These are phyloP conservation scores for Neurospora discreta DNA, from an alignment of 495 filamentous ascomycete species.

Conservation along the genomic window DNA sequence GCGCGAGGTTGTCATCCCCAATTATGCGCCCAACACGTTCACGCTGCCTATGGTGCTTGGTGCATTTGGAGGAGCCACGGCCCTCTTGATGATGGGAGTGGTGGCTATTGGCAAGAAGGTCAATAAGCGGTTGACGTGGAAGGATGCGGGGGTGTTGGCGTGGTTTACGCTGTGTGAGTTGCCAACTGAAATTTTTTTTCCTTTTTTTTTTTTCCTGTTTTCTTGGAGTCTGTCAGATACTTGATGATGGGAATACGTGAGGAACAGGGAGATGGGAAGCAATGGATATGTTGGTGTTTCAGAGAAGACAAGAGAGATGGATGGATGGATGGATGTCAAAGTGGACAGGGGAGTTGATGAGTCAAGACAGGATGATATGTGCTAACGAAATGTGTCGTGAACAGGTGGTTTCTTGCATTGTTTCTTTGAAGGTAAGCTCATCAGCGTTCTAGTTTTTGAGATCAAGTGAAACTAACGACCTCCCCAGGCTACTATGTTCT, in stretches of 20 bases:
- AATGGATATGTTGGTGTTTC: neutral
- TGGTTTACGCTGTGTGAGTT: slow-evolving; percentile 50
- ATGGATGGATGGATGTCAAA: neutral
- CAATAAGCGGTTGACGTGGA: slow-evolving; percentile 25
- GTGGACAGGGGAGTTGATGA: neutral
- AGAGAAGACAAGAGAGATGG: neutral
- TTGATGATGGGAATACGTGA: neutral
- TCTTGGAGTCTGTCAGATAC: no score
- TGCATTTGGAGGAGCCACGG: slow-evolving; percentile 34
- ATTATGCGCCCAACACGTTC: slow-evolving; percentile 44
- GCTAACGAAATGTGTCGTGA: neutral
- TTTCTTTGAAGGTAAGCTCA: slow-evolving; percentile 59
- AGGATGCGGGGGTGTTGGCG: slow-evolving; percentile 33
- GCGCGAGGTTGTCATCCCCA: slow-evolving; percentile 44
- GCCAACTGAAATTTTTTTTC: neutral
- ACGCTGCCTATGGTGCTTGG: slow-evolving; percentile 36
- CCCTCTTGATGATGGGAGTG: slow-evolving; percentile 33
- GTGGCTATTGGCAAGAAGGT: slow-evolving; percentile 27
- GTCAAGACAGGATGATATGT: neutral
- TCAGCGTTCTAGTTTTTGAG: neutral
- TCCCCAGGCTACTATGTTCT: slow-evolving; percentile 61
- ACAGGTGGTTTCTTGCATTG: slow-evolving; percentile 54
- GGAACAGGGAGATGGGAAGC: neutral
- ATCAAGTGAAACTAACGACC: neutral
- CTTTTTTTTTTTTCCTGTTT: no score